Evolutionary conservation across 164 flowering plant species (phyloP).

Genomic region (Vitis cinerea): DNA sequence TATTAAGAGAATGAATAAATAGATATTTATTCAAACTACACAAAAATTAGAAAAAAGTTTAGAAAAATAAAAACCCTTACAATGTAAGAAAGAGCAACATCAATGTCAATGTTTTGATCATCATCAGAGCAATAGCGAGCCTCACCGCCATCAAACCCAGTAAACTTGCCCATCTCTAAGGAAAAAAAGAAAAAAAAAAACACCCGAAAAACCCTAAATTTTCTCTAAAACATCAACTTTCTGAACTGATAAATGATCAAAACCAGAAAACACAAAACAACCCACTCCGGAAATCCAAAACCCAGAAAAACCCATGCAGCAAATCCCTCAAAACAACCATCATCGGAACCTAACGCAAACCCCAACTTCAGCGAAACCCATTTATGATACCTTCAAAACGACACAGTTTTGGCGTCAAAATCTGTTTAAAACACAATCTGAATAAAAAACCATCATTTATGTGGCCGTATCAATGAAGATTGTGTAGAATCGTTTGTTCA

Average conservation of each 20-base stretch:
- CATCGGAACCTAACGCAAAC: too few species aligned
- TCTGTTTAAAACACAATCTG: too few species aligned
- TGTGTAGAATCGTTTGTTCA: too few species aligned
- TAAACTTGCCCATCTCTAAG: neutral
- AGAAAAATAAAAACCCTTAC: constrained; percentile 1
- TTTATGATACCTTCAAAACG: too few species aligned
- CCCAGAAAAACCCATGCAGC: constrained; percentile 8
- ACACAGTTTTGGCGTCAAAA: too few species aligned
- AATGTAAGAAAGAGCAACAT: constrained; percentile 11
- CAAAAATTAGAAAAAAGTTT: neutral
- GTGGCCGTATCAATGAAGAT: too few species aligned
- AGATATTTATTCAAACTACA: too few species aligned
- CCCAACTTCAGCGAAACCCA: too few species aligned
- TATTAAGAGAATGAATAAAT: too few species aligned
- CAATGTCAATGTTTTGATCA: constrained; percentile 2
- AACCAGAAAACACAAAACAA: constrained; percentile 1
- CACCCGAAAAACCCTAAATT: neutral
- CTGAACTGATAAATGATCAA: neutral
- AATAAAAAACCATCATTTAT: too few species aligned
- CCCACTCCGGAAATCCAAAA: constrained; percentile 8
- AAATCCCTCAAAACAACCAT: constrained; percentile 6
- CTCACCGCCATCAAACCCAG: constrained; percentile 8
- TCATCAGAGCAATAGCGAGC: neutral
- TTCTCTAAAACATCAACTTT: neutral
- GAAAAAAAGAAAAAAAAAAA: neutral